Percentiles rank a stretch among this genome's conserved stretches.
These are phyloP conservation scores for Buddleja alternifolia DNA, from an alignment of 257 asterid species.

Conservation along the genomic window DNA sequence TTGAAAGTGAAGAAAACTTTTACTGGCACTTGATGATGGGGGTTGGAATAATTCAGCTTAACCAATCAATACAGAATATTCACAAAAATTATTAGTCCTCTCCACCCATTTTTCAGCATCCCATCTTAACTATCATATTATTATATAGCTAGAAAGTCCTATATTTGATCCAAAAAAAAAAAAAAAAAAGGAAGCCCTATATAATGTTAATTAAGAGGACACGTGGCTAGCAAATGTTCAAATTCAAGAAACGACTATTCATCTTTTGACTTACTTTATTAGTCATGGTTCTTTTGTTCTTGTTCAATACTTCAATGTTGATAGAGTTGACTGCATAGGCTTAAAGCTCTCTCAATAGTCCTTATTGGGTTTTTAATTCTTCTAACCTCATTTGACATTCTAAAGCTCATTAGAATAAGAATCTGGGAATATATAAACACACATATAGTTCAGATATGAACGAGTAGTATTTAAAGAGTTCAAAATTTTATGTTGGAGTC, in stretches of 20 bases:
- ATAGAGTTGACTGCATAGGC: constrained; percentile 18
- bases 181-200: neutral
- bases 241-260: constrained; percentile 6
- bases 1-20: constrained; percentile 30
- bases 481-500: too few relatives aligned
- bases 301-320: too few relatives aligned
- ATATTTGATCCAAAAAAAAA: too few relatives aligned
- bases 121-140: constrained; percentile 9
- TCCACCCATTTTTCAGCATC: constrained; percentile 6
- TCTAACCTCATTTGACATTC: constrained; percentile 24
- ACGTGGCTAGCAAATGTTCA: constrained; percentile 31
- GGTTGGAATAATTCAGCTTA: constrained; percentile 31
- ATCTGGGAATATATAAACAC: constrained; percentile 1
- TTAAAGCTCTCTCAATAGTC: neutral
- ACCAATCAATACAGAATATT: constrained; percentile 39
- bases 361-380: constrained; percentile 11
- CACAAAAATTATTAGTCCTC: constrained; percentile 23
- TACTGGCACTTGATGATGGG: constrained; percentile 23
- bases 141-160: too few relatives aligned
- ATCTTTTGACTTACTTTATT: neutral
- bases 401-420: neutral
- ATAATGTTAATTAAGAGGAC: neutral
- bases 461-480: too few relatives aligned
- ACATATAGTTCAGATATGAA: too few relatives aligned
- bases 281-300: neutral